These are phyloP conservation scores for Curvularia hawaiiensis DNA, from an alignment of 2,329 filamentous ascomycete genomes.

Conservation along the genomic window DNA sequence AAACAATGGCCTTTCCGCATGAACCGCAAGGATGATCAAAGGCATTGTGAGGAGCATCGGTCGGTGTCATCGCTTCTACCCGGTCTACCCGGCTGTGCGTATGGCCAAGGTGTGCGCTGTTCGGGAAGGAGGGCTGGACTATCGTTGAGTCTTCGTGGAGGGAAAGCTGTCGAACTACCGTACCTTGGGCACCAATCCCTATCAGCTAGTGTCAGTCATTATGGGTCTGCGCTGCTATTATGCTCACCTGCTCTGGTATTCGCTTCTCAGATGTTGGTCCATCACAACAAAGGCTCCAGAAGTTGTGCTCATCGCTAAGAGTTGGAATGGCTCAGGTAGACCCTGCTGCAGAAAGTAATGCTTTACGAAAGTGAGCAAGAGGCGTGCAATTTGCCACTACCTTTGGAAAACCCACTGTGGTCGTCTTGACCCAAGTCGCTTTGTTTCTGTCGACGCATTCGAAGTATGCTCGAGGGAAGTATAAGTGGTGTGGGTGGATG, in stretches of 20 bases:
- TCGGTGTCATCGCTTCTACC: not conserved
- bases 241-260: not conserved
- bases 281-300: not conserved
- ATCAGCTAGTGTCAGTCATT: not conserved
- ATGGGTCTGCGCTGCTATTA: not conserved
- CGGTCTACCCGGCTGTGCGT: not conserved
- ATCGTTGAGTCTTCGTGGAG: not conserved
- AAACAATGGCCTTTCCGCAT: not conserved
- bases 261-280: not conserved
- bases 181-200: not conserved
- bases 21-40: not conserved
- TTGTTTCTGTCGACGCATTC: not conserved
- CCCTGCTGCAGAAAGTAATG: not conserved
- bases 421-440: not conserved
- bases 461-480: not conserved
- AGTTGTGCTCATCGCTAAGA: not conserved
- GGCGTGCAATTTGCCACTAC: not conserved
- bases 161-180: not conserved
- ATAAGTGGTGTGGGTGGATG: not conserved
- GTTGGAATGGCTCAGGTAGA: not conserved
- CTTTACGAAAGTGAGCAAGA: not conserved
- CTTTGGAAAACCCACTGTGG: not conserved
- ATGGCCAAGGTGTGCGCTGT: constrained; percentile 1
- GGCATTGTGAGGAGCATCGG: not conserved
- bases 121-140: constrained; percentile 1